Conservation (phyloP, 352 stramenopile species). For the Pythium rhizo-oryzae region DNA sequence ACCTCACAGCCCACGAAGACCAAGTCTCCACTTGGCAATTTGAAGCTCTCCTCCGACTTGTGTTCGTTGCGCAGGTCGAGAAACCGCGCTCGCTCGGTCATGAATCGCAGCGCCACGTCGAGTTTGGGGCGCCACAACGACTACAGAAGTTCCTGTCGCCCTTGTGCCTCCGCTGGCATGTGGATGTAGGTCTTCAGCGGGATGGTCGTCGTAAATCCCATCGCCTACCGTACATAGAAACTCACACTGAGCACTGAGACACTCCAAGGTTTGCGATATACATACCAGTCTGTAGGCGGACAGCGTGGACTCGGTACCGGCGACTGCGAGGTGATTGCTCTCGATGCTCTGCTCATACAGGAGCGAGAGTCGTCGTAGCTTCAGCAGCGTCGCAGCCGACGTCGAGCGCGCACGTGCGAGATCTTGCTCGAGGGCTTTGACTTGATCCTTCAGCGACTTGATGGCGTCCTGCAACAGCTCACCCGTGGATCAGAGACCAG, state of each 20-base stretch:
- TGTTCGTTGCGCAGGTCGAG: slow-evolving; percentile 16
- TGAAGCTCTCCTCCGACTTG: slow-evolving; percentile 6
- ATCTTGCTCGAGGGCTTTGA: slow-evolving; percentile 15
- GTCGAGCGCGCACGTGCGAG: slow-evolving; percentile 11
- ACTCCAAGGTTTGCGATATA: not conserved
- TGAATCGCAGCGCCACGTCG: slow-evolving; percentile 19
- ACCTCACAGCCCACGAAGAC: slow-evolving; percentile 18
- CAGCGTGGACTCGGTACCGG: slow-evolving; percentile 16
- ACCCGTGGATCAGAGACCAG: no score
- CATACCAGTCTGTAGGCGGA: slow-evolving; percentile 20
- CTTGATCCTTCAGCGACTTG: slow-evolving; percentile 17
- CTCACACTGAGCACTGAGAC: no score
- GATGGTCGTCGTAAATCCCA: slow-evolving; percentile 11
- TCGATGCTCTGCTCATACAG: slow-evolving; percentile 5
- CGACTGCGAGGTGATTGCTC: slow-evolving; percentile 15
- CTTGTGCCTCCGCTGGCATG: not conserved
- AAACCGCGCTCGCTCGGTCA: slow-evolving; percentile 17
- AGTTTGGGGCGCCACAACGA: slow-evolving; percentile 11
- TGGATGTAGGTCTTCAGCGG: slow-evolving; percentile 24
- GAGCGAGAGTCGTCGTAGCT: not conserved
- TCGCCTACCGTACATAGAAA: not conserved
- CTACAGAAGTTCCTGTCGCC: slow-evolving; percentile 1
- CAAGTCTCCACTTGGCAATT: slow-evolving; percentile 17
- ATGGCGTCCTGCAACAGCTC: slow-evolving; percentile 11
- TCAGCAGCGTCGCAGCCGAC: not conserved